Evolutionary conservation across 2,329 filamentous ascomycete species (phyloP).

Genomic region (Xylaria sp.): DNA sequence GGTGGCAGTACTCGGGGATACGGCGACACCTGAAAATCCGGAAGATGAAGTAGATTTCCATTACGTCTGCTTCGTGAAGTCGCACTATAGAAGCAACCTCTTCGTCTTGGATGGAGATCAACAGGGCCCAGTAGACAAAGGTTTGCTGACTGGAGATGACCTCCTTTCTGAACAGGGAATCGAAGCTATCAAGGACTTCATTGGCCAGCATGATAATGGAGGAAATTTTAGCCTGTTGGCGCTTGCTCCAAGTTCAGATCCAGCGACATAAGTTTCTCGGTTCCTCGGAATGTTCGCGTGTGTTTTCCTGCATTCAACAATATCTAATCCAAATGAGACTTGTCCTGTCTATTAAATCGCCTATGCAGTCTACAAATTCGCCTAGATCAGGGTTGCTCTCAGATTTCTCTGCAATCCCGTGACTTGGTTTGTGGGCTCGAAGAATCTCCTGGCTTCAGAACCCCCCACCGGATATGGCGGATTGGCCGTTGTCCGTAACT

Average conservation of each 20-base stretch:
- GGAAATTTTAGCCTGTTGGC: slow-evolving; percentile 49
- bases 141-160: slow-evolving; percentile 53
- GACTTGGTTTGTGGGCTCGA: too few relatives aligned
- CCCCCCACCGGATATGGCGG: too few relatives aligned
- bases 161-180: slow-evolving; percentile 67
- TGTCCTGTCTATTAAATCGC: not conserved
- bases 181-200: slow-evolving; percentile 56
- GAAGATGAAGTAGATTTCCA: slow-evolving; percentile 74
- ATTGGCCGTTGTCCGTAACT: too few relatives aligned
- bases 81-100: slow-evolving; percentile 59
- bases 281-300: not conserved
- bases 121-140: slow-evolving; percentile 69
- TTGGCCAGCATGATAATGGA: slow-evolving; percentile 43
- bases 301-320: not conserved
- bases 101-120: slow-evolving; percentile 77
- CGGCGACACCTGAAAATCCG: slow-evolving; percentile 58
- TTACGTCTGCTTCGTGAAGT: slow-evolving; percentile 77
- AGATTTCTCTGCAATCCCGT: too few relatives aligned
- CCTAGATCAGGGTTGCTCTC: too few relatives aligned
- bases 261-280: not conserved
- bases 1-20: slow-evolving; percentile 11
- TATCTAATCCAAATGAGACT: not conserved
- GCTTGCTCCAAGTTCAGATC: slow-evolving; percentile 34
- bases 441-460: too few relatives aligned
- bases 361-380: not conserved